Evolutionary conservation across 768 basidiomycete species (phyloP), one percentile per base, ranked within the genome.

Genomic region (Mycena galericulata): DNA sequence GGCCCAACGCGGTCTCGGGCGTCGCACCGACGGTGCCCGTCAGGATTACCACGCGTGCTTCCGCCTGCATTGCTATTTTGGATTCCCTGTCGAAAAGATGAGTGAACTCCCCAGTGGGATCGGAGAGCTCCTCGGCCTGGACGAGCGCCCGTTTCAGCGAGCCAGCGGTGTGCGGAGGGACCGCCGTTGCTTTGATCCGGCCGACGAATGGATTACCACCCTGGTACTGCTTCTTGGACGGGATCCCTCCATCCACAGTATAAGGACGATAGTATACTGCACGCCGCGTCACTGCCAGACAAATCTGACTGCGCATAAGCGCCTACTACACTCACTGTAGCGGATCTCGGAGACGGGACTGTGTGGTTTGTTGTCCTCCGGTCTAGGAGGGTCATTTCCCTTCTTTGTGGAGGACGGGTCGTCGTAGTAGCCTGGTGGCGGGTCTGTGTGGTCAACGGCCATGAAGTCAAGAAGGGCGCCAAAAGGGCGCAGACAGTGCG

Each of bases 191-290:
- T 34, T 60, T 60, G 43, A 60, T 36, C 3, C 58, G 41, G 43
- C 58, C 58, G 45, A 60, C 45, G 58, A 60, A 47, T 26, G 58
- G 58, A 36, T 46, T 47, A 22, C 24, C 20, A 10, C 36, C 22
- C 27, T 60, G 41, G 45, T 34, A 46, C 29, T 43, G 27, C 15
- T 24, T 60, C 15, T 46, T 27, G n/a, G 18, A 43, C 20, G 41
- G 43, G 17, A 60, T 15, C 27, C 24, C 45, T 20, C 58, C 58
- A 47, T 60, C 58, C 15, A 32, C 40, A 30, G 58, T 60, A 45
- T 46, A 60, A n/a, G 36, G 7, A 20, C 58, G 58, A 27, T 60
- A 60, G 26, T 60, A 47, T 18, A 60, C 58, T 60, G 47, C 24
- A 36, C 3, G 27, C 47, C 22, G 12, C 14, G 47, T 50, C 47